phyloP scores from a whole-genome alignment of 768 basidiomycete species.

The Plicaturopsis crispa region DNA sequence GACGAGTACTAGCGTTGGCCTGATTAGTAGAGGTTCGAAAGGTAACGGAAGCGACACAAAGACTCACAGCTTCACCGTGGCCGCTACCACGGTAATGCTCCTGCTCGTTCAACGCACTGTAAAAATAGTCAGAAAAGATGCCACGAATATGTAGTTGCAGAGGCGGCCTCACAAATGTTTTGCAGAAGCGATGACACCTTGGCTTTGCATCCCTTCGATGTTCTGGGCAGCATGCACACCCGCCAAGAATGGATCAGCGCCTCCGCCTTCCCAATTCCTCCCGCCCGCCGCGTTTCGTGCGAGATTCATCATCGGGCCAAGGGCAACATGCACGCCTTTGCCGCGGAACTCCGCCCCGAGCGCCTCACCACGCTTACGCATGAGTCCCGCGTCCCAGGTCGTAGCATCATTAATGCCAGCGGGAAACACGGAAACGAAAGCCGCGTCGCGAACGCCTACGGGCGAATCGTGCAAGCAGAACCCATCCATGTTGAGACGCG shows the following conservation, averaged over 20 bases:
- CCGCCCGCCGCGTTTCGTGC: constrained; percentile 32
- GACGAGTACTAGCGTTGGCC: constrained; percentile 13
- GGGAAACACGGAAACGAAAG: constrained; percentile 38
- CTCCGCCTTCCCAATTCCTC: constrained; percentile 42
- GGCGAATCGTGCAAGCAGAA: constrained; percentile 19
- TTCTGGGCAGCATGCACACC: constrained; percentile 57
- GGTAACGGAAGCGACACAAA: constrained; percentile 7
- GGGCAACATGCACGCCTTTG: constrained; percentile 48
- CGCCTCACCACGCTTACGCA: constrained; percentile 53
- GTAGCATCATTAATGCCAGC: constrained; percentile 48
- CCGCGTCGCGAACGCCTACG: constrained; percentile 30
- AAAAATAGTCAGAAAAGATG: constrained; percentile 3
- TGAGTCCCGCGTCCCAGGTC: constrained; percentile 52
- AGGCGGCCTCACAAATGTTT: constrained; percentile 32
- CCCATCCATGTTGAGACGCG: constrained; percentile 13
- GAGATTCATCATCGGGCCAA: constrained; percentile 51
- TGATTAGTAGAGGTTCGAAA: no score
- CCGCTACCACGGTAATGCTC: constrained; percentile 13
- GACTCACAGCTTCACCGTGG: constrained; percentile 3
- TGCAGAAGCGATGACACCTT: constrained; percentile 52
- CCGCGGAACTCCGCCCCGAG: constrained; percentile 63
- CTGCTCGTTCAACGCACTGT: constrained; percentile 16
- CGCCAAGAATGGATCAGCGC: constrained; percentile 57
- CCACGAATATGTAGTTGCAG: neutral
- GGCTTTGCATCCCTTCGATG: constrained; percentile 49